Conservation (phyloP, 2,329 filamentous ascomycete genomes). For the Calonectria hawksworthii region DNA sequence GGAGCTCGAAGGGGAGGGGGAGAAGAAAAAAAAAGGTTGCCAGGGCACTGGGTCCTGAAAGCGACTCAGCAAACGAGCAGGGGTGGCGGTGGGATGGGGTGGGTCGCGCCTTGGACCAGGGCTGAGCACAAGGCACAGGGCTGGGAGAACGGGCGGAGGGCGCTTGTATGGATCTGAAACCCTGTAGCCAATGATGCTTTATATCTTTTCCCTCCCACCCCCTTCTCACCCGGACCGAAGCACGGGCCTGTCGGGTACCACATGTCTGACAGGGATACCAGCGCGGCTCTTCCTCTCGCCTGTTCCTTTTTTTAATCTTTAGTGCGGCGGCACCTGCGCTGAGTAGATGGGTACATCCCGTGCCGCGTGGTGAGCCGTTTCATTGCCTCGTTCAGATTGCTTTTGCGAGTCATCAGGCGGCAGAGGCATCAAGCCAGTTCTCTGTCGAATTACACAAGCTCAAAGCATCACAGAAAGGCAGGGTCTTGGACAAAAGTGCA, state of each 20-base stretch:
- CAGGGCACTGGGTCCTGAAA: slow-evolving; percentile 15
- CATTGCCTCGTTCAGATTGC: not conserved
- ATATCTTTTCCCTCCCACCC: not conserved
- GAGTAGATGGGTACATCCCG: not conserved
- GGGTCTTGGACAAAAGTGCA: not conserved
- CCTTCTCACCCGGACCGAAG: slow-evolving; percentile 36
- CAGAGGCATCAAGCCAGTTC: not conserved
- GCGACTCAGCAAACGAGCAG: slow-evolving; percentile 4
- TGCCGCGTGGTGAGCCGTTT: slow-evolving; percentile 8
- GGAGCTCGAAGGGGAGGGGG: not conserved
- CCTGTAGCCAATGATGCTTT: slow-evolving; percentile 35
- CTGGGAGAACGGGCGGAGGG: slow-evolving; percentile 38
- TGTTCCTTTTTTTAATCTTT: slow-evolving; percentile 31
- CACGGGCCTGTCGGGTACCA: slow-evolving; percentile 44
- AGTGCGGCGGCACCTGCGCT: slow-evolving; percentile 20
- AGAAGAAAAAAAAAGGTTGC: slow-evolving; percentile 14
- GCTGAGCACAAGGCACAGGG: slow-evolving; percentile 33
- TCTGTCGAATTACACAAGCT: not conserved
- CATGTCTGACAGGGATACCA: slow-evolving; percentile 50
- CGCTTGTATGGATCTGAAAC: slow-evolving; percentile 17
- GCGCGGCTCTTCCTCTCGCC: slow-evolving; percentile 43
- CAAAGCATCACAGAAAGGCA: not conserved
- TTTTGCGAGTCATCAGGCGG: not conserved
- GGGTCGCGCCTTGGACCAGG: not conserved
- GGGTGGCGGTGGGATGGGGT: not conserved